Base-by-base conservation (phyloP, 2,329 filamentous ascomycete genomes). In the Metarhizium brunneum region DNA sequence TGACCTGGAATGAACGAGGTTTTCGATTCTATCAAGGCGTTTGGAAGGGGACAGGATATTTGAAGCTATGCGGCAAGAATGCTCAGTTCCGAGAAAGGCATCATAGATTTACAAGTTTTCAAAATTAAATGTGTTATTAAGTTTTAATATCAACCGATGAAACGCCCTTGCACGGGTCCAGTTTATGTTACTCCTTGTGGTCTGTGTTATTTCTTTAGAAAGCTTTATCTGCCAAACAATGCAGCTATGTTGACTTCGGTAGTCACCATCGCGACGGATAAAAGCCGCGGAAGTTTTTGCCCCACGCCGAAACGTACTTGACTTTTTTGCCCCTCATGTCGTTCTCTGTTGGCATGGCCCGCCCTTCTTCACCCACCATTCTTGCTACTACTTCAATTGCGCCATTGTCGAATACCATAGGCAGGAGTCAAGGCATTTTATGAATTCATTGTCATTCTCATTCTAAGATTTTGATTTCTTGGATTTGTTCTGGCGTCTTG, bases 61-160 rank as follows among this genome's bases (percentile, higher is more conserved):
- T 51, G 40, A 56, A 43, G 52, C 35, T 52, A 52, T 54, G 47
- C 50, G n/a, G 32, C 48, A 40, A 52, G 43, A 54, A 29, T 52
- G 49, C 49, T 52, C 48, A 43, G 38, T 30, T 43, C 29, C 42
- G 52, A 57, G 6, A 43, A 54, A 36, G 36, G 45, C 38, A 57
- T 52, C 25, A 52, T 51, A 54, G 49, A 57, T 54, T 52, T 57
- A 57, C 54, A 48, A 45, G 42, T 43, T 38, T 45, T 49, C 49
- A 54, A n/a, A 51, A 54, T 56, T 51, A 48, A 40, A 51, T 57
- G 49, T 52, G 25, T 48, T 52, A 57, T 52, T 49, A 49, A 49
- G 29, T 45, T 49, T 49, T 45, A n/a, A 10, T 30, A 43, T 50
- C 10, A 49, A 36, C 25, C 32, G 14, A 50, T 42, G 30, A 14